These are phyloP conservation scores for Austroboletus niveus DNA, from an alignment of 1,284 basidiomycete species.

Conservation along the genomic window DNA sequence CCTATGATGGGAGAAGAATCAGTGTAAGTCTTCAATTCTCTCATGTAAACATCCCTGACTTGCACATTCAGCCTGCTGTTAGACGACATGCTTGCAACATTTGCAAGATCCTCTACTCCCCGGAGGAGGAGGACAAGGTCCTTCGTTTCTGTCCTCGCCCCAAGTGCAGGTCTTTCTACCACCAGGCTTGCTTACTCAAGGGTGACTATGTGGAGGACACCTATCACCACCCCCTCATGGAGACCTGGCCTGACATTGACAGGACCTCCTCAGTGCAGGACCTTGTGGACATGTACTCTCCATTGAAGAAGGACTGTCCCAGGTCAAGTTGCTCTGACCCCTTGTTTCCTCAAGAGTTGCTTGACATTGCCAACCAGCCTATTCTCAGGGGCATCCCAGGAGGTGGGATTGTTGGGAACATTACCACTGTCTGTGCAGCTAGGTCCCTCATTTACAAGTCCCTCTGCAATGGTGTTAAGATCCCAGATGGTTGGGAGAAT, in stretches of 20 bases:
- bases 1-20: constrained; percentile 32
- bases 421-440: constrained; percentile 40
- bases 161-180: constrained; percentile 41
- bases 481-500: constrained; percentile 37
- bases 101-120: constrained; percentile 42
- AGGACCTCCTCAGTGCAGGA: constrained; percentile 8
- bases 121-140: constrained; percentile 31
- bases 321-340: constrained; percentile 1
- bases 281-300: constrained; percentile 7
- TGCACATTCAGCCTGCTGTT: constrained; percentile 35
- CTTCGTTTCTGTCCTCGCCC: constrained; percentile 55
- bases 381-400: constrained; percentile 42
- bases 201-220: constrained; percentile 31
- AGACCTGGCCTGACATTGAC: constrained; percentile 15
- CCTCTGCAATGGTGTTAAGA: constrained; percentile 18
- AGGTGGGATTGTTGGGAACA: constrained; percentile 47
- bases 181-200: constrained; percentile 40
- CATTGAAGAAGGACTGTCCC: no score
- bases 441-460: constrained; percentile 39
- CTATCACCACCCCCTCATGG: constrained; percentile 1
- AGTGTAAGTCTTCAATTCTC: constrained; percentile 24
- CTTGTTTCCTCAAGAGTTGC: constrained; percentile 36
- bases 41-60: neutral
- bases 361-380: constrained; percentile 44
- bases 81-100: constrained; percentile 33